Conservation (phyloP, 495 filamentous ascomycete genomes). For the Saxophila tyrrhenica region DNA sequence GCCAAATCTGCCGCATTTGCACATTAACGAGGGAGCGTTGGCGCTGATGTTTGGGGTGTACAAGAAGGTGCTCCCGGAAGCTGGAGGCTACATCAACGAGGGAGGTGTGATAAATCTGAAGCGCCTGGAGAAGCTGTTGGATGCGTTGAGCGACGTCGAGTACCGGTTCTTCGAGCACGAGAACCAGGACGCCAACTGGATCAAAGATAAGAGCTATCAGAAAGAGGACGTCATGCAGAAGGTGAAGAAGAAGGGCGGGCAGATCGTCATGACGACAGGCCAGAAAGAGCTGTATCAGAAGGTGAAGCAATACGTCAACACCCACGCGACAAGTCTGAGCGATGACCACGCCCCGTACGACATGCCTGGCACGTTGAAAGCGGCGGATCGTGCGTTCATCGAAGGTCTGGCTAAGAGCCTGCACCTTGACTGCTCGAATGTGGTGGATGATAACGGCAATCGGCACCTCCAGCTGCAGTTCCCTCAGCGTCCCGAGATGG, state of each 20-base stretch:
- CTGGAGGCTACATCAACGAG: slow-evolving; percentile 94
- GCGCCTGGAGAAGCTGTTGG: slow-evolving; percentile 64
- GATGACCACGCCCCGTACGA: slow-evolving; percentile 45
- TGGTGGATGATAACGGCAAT: slow-evolving; percentile 65
- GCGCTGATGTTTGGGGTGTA: slow-evolving; percentile 96
- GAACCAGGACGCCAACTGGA: slow-evolving; percentile 78
- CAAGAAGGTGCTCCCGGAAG: slow-evolving; percentile 76
- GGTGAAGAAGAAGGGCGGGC: slow-evolving; percentile 45
- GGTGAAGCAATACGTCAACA: slow-evolving; percentile 70
- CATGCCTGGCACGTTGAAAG: slow-evolving; percentile 62
- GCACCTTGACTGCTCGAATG: slow-evolving; percentile 68
- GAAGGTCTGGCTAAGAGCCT: slow-evolving; percentile 76
- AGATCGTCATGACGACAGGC: slow-evolving; percentile 61
- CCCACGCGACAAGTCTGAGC: slow-evolving; percentile 35
- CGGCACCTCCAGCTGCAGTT: slow-evolving; percentile 68
- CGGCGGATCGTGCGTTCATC: slow-evolving; percentile 82
- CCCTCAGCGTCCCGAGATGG: slow-evolving; percentile 44
- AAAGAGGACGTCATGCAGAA: slow-evolving; percentile 52
- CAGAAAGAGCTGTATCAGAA: slow-evolving; percentile 74
- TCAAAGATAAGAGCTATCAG: slow-evolving; percentile 67
- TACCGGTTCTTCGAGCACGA: slow-evolving; percentile 86
- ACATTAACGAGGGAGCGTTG: slow-evolving; percentile 96
- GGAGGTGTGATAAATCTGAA: slow-evolving; percentile 78
- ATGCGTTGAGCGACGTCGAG: slow-evolving; percentile 75
- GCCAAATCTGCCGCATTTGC: slow-evolving; percentile 87